Evolutionary conservation across 306 rosid genomes (phyloP), one percentile per base, ranked within the genome.

Genomic region (Citrullus mucosospermus): DNA sequence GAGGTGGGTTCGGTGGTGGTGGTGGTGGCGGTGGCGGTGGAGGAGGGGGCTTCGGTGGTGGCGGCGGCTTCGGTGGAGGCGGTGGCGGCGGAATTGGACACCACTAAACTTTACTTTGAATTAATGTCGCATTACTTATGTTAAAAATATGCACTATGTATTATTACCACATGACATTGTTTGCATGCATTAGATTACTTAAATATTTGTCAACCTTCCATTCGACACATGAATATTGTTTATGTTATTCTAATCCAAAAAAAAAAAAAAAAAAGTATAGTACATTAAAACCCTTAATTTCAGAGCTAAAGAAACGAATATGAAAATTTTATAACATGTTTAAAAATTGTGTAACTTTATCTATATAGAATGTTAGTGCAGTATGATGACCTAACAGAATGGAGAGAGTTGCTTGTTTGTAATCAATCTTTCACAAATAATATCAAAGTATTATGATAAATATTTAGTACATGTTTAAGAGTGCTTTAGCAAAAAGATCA

Each of bases 51-150:
- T 53, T 53, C 6, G 57, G 57, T 1, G 71, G 80, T 0, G 80
- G 73, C 6, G 72, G 72, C 6, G 80, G 80, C 17, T 17, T 22
- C 25, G 81, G 75, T n/a, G 75, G 36, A 10, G 63, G 73, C 2
- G 82, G 77, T 6, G 76, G 79, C 2, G 86, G 87, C 1, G 83
- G 83, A 17, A 57, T 87, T 63, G 94, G 93, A 78, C 87, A 76
- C 84, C 94, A 81, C 71, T 93, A 79, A 86, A 48, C 73, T 20
- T 56, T 62, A 83, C 9, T 6, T 57, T 39, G 82, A 80, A 81
- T 82, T 84, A 22, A 28, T 6, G 8, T 39, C 6, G 12, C 13
- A 11, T 39, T 36, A 11, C 6, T 18, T 28, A 56, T 54, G 54
- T 75, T 17, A 55, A 17, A 25, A 25, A 8, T 20, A 56, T 36